A percentile compares a stretch with the other conserved stretches of the same genome.
phyloP scores from a whole-genome alignment of 2,329 filamentous ascomycete species.

The Thielaviopsis euricoi region DNA sequence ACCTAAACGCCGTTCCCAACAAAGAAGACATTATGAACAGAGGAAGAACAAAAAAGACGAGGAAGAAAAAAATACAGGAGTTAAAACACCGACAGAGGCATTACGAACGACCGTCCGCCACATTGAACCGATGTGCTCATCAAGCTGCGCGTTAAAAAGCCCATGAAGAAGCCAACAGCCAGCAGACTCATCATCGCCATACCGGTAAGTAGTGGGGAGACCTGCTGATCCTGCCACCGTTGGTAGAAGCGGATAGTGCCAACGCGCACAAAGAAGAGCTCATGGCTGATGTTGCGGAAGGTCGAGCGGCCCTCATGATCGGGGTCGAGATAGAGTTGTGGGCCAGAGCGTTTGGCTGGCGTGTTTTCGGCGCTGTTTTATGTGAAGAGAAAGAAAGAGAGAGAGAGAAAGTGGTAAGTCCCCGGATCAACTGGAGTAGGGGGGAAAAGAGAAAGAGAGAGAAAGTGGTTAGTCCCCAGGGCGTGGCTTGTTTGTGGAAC shows the following conservation, averaged over 20 bases:
- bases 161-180: slow-evolving; percentile 15
- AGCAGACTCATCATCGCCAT: slow-evolving; percentile 14
- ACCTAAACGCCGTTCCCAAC: neutral
- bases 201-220: slow-evolving; percentile 16
- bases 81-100: slow-evolving; percentile 6
- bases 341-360: slow-evolving; percentile 14
- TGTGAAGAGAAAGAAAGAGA: neutral
- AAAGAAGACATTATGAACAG: neutral
- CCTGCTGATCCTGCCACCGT: slow-evolving; percentile 18
- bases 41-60: neutral
- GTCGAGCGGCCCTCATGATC: slow-evolving; percentile 12
- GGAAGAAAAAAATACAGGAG: neutral
- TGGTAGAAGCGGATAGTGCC: slow-evolving; percentile 18
- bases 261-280: slow-evolving; percentile 21
- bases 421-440: neutral
- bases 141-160: slow-evolving; percentile 5
- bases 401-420: neutral
- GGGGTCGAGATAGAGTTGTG: slow-evolving; percentile 14
- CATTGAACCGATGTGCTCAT: neutral
- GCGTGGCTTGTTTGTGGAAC: neutral
- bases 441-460: neutral
- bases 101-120: neutral
- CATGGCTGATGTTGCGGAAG: slow-evolving; percentile 11
- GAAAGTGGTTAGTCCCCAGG: neutral
- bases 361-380: slow-evolving; percentile 17